phyloP scores from a whole-genome alignment of 306 rosid species.

The Fragaria vesca region DNA sequence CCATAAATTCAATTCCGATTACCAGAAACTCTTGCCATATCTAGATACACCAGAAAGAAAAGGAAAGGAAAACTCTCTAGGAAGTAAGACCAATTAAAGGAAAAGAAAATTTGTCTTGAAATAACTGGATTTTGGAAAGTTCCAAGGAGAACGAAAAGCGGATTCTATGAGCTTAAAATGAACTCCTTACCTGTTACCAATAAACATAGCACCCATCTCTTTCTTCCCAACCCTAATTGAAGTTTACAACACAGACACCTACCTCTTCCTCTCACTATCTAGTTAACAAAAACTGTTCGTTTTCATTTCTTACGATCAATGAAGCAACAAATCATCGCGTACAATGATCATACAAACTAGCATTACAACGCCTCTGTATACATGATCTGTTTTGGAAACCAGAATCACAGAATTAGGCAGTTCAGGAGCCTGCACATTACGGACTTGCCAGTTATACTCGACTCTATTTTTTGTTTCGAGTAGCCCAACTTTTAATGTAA shows the following conservation, averaged over 20 bases:
- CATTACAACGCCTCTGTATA: not conserved
- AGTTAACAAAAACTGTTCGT: not conserved
- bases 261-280: not conserved
- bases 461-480: not conserved
- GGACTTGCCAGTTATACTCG: not conserved
- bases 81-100: not conserved
- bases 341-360: not conserved
- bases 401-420: not conserved
- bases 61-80: not conserved
- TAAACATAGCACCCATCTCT: not conserved
- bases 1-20: not conserved
- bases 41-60: not conserved
- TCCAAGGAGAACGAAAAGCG: not conserved
- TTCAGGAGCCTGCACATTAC: not conserved
- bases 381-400: not conserved
- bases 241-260: not conserved
- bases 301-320: not conserved
- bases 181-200: not conserved
- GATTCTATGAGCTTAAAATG: not conserved
- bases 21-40: not conserved
- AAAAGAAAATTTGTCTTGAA: not conserved
- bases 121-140: not conserved
- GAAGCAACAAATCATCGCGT: not conserved
- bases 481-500: not conserved
- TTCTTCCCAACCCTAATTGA: not conserved